Evolutionary conservation across 192 early-diverging fungal genomes (phyloP), one percentile per base, ranked within the genome.

Genomic region (Podila horticola): DNA sequence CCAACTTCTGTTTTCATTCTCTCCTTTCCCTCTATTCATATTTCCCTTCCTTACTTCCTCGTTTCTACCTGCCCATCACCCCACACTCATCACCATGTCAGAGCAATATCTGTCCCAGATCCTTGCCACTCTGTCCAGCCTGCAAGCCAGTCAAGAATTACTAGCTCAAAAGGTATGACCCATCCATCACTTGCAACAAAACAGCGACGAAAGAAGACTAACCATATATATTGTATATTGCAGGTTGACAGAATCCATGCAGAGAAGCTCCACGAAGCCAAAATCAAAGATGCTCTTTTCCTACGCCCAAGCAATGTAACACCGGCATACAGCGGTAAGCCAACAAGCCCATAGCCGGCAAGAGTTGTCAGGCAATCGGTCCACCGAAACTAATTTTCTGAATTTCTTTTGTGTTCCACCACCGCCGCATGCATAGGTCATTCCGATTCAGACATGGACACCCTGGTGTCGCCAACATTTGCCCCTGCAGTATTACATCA

Each of bases 241-340:
- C 22, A 81, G 77, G 77, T 81, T 19, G 77, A 81, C 66, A 69
- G 73, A 45, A 69, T 81, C n/a, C 77, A 81, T 45, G 65, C 58
- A 22, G n/a, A 26, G 8, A 62, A 81, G 15, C 13, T 45, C 29
- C 61, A 72, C 6, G 67, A 61, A 34, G 52, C 66, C 28, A 38
- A 62, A 11, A 55, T 65, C 31, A 61, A 55, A 17, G 58, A 81
- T 22, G 48, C 41, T 45, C 45, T 58, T 11, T 58, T 36, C 22
- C 66, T 65, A 36, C 68, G 68, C 17, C 70, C 72, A 28, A 73
- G 62, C 67, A 67, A 13, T 3, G 41, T 2, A 45, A 45, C 41
- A 17, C 41, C 41, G 4, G 41, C 41, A 2, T 45, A 45, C 41
- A 45, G 13, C 15, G 41, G 41, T 45, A 45, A 45, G 41, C 15